Evolutionary conservation across 2,329 filamentous ascomycete genomes (phyloP).

Genomic region (Magnaporthales sp.): DNA sequence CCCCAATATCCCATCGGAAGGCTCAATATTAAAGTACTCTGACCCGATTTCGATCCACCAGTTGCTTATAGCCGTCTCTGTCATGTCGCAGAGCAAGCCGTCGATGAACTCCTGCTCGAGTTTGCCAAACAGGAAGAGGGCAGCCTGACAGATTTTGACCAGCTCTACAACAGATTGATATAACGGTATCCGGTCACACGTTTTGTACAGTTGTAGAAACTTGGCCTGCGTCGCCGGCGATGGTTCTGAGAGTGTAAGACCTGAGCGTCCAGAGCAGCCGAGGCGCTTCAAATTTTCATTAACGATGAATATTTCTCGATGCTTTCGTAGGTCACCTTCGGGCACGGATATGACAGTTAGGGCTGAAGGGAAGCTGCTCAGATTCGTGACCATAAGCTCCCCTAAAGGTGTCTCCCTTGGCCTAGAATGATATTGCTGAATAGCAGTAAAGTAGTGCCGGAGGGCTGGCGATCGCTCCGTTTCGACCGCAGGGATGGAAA

Average conservation of each 20-base stretch:
- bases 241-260: conserved; percentile 70
- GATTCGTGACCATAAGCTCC: conserved; percentile 85
- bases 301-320: conserved; percentile 79
- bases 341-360: conserved; percentile 88
- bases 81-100: conserved; percentile 85
- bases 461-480: conserved; percentile 70
- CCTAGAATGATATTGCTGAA: conserved; percentile 77
- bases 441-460: conserved; percentile 75
- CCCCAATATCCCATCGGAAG: conserved; percentile 84
- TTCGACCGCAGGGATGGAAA: conserved; percentile 76
- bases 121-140: conserved; percentile 79
- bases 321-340: conserved; percentile 72
- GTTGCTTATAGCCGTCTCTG: conserved; percentile 79
- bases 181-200: conserved; percentile 72
- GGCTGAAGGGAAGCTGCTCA: conserved; percentile 85
- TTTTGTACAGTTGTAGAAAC: conserved; percentile 84
- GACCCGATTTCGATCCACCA: conserved; percentile 95
- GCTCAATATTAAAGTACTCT: conserved; percentile 87
- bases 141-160: conserved; percentile 84
- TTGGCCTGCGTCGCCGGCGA: conserved; percentile 79
- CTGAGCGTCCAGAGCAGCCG: conserved; percentile 83
- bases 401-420: conserved; percentile 75
- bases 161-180: conserved; percentile 76
- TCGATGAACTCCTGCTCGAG: conserved; percentile 85
- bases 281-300: conserved; percentile 91